phyloP scores from a whole-genome alignment of 148 eudicot species.

The Vaccinium darrowii region DNA sequence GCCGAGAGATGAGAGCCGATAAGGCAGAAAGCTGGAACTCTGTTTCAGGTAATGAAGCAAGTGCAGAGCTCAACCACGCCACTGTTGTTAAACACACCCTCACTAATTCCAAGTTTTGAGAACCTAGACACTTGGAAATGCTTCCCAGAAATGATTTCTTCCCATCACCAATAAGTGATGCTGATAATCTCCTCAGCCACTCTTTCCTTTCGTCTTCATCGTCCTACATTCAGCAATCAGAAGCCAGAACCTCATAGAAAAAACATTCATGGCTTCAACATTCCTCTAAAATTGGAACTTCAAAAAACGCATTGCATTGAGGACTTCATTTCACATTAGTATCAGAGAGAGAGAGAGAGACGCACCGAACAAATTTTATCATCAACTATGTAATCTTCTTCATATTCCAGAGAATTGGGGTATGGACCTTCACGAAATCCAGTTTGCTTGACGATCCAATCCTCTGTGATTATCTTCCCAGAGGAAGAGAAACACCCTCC shows the following conservation, averaged over 20 bases:
- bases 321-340: background rate
- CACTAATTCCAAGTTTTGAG: constrained; percentile 33
- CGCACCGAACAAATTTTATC: constrained; percentile 22
- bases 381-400: constrained; percentile 17
- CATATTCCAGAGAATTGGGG: constrained; percentile 19
- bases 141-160: constrained; percentile 40
- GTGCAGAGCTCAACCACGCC: constrained; percentile 50
- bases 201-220: constrained; percentile 40
- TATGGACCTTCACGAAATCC: constrained; percentile 33
- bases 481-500: constrained; percentile 49
- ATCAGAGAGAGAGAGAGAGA: background rate
- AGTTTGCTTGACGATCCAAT: constrained; percentile 44
- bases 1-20: constrained; percentile 36
- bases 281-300: too few relatives aligned
- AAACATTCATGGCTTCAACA: background rate
- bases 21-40: constrained; percentile 36
- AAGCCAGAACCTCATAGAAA: constrained; percentile 19
- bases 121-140: constrained; percentile 41
- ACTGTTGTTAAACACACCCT: constrained; percentile 43
- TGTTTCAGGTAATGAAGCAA: constrained; percentile 36
- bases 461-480: constrained; percentile 48
- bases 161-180: constrained; percentile 47
- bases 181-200: constrained; percentile 41
- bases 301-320: too few relatives aligned
- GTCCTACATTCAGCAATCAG: constrained; percentile 25